These are phyloP conservation scores for Bidens hawaiensis DNA, from an alignment of 140 eudicot genomes.

Conservation along the genomic window DNA sequence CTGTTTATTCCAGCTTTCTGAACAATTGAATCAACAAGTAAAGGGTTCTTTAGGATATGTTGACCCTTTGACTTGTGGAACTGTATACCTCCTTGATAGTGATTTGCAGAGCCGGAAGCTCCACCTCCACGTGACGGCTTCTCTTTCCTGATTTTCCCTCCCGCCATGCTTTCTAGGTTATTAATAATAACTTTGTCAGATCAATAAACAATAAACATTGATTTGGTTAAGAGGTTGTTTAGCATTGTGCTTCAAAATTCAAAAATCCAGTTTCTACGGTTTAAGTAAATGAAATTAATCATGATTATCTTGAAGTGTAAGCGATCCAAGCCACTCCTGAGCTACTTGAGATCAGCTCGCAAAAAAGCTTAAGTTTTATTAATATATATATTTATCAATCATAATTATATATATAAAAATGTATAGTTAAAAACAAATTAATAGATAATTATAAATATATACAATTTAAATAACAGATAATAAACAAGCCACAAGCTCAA, in stretches of 20 bases:
- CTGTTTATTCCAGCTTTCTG: conserved; percentile 84
- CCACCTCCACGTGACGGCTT: conserved; percentile 48
- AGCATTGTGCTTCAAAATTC: background rate
- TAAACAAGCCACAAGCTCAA: too few relatives aligned
- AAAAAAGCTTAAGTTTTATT: too few relatives aligned
- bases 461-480: too few relatives aligned
- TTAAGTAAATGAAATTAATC: too few relatives aligned
- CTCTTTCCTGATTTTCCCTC: conserved; percentile 79
- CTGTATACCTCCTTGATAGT: conserved; percentile 85
- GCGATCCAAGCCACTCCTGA: too few relatives aligned
- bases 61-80: conserved; percentile 96
- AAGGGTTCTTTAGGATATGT: conserved; percentile 83
- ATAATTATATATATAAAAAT: too few relatives aligned
- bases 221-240: background rate
- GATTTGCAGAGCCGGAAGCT: conserved; percentile 31
- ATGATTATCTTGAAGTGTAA: too few relatives aligned
- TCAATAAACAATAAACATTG: background rate
- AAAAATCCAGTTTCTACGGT: background rate
- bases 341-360: too few relatives aligned
- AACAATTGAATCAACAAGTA: conserved; percentile 63
- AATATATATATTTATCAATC: too few relatives aligned
- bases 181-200: background rate
- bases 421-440: too few relatives aligned
- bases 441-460: too few relatives aligned
- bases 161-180: conserved; percentile 51